Conservation (phyloP, 2,329 filamentous ascomycete genomes). For the Colletotrichum sp. region DNA sequence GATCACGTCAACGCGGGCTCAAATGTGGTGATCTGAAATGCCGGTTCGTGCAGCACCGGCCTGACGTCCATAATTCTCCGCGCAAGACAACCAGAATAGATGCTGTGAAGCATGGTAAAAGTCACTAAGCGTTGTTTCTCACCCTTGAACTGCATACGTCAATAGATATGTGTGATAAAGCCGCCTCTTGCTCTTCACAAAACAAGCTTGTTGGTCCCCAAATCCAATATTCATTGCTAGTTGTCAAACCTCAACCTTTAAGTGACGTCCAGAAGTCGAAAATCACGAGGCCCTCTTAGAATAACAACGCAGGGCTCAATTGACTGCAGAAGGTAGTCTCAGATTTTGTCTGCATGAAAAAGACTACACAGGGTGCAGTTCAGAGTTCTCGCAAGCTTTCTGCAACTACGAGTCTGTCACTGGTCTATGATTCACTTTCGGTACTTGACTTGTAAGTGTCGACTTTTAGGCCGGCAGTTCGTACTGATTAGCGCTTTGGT, state of each 20-base stretch:
- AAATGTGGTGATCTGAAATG: not conserved
- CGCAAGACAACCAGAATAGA: not conserved
- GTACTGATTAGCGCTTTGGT: too few species aligned
- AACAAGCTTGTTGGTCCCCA: not conserved
- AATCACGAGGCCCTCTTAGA: not conserved
- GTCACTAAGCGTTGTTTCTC: not conserved
- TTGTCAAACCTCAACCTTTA: not conserved
- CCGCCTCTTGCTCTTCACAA: not conserved
- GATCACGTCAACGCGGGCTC: constrained; percentile 3
- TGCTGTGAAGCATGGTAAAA: not conserved
- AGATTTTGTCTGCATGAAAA: not conserved
- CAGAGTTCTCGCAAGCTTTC: too few species aligned
- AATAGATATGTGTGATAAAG: not conserved
- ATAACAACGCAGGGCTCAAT: not conserved
- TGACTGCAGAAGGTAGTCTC: not conserved
- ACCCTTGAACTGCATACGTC: not conserved
- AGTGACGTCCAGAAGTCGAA: not conserved
- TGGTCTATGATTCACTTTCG: too few species aligned
- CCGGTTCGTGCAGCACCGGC: not conserved
- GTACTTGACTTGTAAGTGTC: too few species aligned
- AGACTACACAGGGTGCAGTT: not conserved
- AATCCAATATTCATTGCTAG: not conserved
- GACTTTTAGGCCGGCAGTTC: too few species aligned
- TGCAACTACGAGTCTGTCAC: too few species aligned
- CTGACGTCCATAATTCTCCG: not conserved